These are phyloP conservation scores for Phtheirospermum japonicum DNA, from an alignment of 257 asterid genomes.

Conservation along the genomic window DNA sequence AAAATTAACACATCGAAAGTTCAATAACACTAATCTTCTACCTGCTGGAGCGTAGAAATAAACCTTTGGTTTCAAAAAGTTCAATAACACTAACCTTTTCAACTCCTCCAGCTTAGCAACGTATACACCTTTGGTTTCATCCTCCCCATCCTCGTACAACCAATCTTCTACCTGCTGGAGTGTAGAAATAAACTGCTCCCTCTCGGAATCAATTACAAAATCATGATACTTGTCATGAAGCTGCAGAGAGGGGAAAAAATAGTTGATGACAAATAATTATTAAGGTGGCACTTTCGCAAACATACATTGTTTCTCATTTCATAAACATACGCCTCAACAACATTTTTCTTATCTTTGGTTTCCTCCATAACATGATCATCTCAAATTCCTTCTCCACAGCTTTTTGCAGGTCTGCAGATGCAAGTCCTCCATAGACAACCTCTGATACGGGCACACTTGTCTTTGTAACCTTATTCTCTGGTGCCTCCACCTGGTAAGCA, in stretches of 20 bases:
- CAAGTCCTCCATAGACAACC: slow-evolving; percentile 60
- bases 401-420: slow-evolving; percentile 61
- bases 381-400: slow-evolving; percentile 86
- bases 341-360: slow-evolving; percentile 85
- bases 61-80: too few relatives aligned
- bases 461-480: slow-evolving; percentile 88
- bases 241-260: too few relatives aligned
- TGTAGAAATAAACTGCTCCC: too few relatives aligned
- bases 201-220: too few relatives aligned
- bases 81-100: too few relatives aligned
- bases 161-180: too few relatives aligned
- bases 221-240: too few relatives aligned
- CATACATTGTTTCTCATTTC: slow-evolving; percentile 80
- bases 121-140: too few relatives aligned
- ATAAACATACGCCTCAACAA: slow-evolving; percentile 85
- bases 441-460: too few relatives aligned
- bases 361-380: slow-evolving; percentile 95
- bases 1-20: not conserved
- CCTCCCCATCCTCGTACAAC: too few relatives aligned
- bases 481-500: slow-evolving; percentile 44
- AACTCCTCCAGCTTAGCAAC: slow-evolving; percentile 76
- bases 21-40: slow-evolving; percentile 43
- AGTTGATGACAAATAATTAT: too few relatives aligned
- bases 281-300: not conserved
- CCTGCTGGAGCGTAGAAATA: slow-evolving; percentile 65